Evolutionary conservation across 768 basidiomycete genomes (phyloP), one percentile per base, ranked within the genome.

Genomic region (Lactifluus echinatus): DNA sequence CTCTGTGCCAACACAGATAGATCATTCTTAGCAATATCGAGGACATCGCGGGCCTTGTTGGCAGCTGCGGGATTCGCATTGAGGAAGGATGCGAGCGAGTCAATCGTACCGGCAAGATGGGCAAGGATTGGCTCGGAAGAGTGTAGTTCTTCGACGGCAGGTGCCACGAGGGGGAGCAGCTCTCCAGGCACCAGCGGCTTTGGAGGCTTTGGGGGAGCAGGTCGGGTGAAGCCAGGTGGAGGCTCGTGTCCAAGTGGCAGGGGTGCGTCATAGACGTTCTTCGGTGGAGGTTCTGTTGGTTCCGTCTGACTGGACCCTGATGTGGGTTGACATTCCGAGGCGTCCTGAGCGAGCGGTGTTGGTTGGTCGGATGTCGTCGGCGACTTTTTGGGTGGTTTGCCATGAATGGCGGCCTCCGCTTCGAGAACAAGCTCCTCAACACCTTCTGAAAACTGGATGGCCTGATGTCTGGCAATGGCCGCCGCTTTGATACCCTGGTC

Each of bases 201-300:
- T 26, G 63, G 60, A 19, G 73, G 70, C 66, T 82, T 81, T 29
- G 78, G 72, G 19, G 82, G 76, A 21, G 73, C 63, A 12, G 88
- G 83, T 37, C 83, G 78, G 55, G 78, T 75, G 69, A 83, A 97
- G 19, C 95, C 95, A 23, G 91, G 91, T 33, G 95, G 94, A 10
- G 87, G 91, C 70, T 97, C 93, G 68, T 89, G 91, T 12, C 93
- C 95, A 50, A 99, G 72, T n/a, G 95, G 96, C 23, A 98, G 76
- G 6, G 86, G 85, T 17, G 72, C 78, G 44, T 73, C 71, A 67
- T 95, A 95, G 19, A 87, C 73, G 44, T 73, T 72, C 28, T 73
- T 72, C n/a, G 57, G 62, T 8, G 54, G 53, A 29, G 61, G 56
- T 55, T 65, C 56, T 23, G 58, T 40, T 42, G 59, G 28, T 60